Evolutionary conservation across 2,329 filamentous ascomycete genomes (phyloP).

Genomic region (Pyrenophora tritici-repentis): DNA sequence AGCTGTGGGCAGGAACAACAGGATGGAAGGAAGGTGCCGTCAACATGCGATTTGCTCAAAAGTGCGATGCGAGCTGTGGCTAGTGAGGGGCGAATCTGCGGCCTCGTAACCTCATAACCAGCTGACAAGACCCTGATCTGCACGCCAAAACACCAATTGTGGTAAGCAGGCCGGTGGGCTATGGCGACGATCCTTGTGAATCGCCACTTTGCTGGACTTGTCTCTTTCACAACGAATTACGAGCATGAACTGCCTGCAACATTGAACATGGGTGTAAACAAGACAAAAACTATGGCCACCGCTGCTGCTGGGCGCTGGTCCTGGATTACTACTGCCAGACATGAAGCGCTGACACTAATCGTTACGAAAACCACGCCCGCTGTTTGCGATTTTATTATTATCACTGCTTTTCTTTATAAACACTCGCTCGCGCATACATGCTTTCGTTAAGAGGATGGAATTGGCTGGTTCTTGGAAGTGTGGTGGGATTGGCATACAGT

Average conservation of each 20-base stretch:
- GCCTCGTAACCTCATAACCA: constrained; percentile 10
- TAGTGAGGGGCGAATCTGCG: constrained; percentile 33
- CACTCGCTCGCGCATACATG: constrained; percentile 29
- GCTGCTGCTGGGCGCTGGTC: constrained; percentile 6
- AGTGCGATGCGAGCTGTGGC: constrained; percentile 33
- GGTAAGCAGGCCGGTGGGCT: constrained; percentile 24
- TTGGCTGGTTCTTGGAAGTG: constrained; percentile 16
- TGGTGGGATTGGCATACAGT: constrained; percentile 17
- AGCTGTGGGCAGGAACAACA: too few species aligned
- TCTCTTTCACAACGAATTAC: constrained; percentile 18
- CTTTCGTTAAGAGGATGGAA: constrained; percentile 30
- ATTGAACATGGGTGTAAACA: constrained; percentile 21
- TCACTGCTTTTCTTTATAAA: constrained; percentile 12
- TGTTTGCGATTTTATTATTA: constrained; percentile 9
- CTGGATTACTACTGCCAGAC: constrained; percentile 4
- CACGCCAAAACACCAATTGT: constrained; percentile 16
- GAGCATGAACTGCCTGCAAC: constrained; percentile 7
- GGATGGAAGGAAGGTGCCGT: not conserved
- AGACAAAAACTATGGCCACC: constrained; percentile 22
- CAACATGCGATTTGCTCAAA: constrained; percentile 23
- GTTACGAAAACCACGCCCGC: constrained; percentile 1
- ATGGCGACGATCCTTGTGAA: constrained; percentile 29
- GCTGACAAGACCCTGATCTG: constrained; percentile 35
- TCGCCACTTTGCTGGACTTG: constrained; percentile 26
- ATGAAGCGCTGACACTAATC: constrained; percentile 23